Conservation (phyloP, 768 basidiomycete genomes). For the Boletus barrowsii region DNA sequence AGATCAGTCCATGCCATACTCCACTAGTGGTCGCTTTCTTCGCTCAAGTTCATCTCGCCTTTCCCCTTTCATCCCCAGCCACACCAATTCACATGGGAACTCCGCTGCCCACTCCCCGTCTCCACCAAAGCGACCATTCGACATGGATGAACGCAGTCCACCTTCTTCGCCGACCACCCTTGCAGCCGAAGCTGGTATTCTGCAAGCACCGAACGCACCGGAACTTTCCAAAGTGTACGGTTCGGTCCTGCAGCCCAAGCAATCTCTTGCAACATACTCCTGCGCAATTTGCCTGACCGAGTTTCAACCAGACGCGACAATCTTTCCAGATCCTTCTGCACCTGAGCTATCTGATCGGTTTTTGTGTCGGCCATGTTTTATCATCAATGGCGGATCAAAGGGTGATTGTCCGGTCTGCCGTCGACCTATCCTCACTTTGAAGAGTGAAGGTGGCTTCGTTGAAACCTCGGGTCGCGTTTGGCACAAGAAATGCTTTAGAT, state of each 20-base stretch:
- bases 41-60: conserved; percentile 41
- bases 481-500: conserved; percentile 82
- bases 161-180: conserved; percentile 39
- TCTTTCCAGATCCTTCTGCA: conserved; percentile 68
- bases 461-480: conserved; percentile 68
- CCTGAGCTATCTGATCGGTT: conserved; percentile 43
- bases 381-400: conserved; percentile 69
- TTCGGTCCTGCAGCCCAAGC: conserved; percentile 76
- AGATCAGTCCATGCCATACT: conserved; percentile 1
- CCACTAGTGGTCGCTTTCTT: conserved; percentile 44
- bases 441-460: conserved; percentile 74
- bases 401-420: conserved; percentile 67
- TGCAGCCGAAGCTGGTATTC: conserved; percentile 56
- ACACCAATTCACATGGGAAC: conserved; percentile 57
- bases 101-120: conserved; percentile 55
- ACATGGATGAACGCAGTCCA: conserved; percentile 18
- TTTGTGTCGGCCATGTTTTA: conserved; percentile 73
- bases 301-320: conserved; percentile 81
- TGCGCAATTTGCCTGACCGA: conserved; percentile 62
- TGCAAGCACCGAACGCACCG: conserved; percentile 58
- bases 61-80: conserved; percentile 37
- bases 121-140: conserved; percentile 45
- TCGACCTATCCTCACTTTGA: conserved; percentile 70
- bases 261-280: conserved; percentile 63
- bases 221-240: conserved; percentile 81